These are phyloP conservation scores for Barnettozyma sp. DNA, from an alignment of 805 yeast species.

Conservation along the genomic window DNA sequence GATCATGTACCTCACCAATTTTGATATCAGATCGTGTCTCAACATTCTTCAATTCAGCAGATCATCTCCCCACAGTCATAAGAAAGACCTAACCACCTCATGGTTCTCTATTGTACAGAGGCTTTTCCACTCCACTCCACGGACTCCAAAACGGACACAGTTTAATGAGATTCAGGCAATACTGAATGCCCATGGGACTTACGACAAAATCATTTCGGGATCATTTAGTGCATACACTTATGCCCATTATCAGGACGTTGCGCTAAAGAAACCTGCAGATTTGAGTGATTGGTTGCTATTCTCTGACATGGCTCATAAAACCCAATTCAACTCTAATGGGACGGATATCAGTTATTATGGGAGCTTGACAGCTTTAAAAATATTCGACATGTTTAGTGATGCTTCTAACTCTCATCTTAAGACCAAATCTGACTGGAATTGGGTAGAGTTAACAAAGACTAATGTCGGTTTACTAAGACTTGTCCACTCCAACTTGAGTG, in stretches of 20 bases:
- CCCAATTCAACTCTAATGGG: conserved; percentile 36
- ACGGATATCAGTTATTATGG: conserved; percentile 45
- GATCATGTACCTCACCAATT: conserved; percentile 63
- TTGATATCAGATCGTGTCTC: conserved; percentile 80
- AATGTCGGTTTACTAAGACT: conserved; percentile 12
- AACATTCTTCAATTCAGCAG: conserved; percentile 68
- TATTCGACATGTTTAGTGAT: conserved; percentile 60
- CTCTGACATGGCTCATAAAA: conserved; percentile 49
- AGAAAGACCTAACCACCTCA: conserved; percentile 54
- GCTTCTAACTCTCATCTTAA: conserved; percentile 34
- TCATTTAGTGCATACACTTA: conserved; percentile 63
- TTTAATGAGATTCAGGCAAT: conserved; percentile 40
- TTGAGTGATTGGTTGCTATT: conserved; percentile 74
- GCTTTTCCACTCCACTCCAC: conserved; percentile 50
- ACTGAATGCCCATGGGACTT: conserved; percentile 37
- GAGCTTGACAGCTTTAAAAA: conserved; percentile 50
- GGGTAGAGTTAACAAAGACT: conserved; percentile 18
- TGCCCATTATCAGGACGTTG: conserved; percentile 57
- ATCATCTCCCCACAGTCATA: conserved; percentile 22
- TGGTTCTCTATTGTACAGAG: conserved; percentile 63
- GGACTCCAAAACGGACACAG: conserved; percentile 38
- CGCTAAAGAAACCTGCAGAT: conserved; percentile 48
- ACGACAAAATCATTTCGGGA: conserved; percentile 63
- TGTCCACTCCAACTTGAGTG: conserved; percentile 10
- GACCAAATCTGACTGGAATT: conserved; percentile 26